Conservation (phyloP, 768 basidiomycete species). For the Hygrophorus pudorinus region DNA sequence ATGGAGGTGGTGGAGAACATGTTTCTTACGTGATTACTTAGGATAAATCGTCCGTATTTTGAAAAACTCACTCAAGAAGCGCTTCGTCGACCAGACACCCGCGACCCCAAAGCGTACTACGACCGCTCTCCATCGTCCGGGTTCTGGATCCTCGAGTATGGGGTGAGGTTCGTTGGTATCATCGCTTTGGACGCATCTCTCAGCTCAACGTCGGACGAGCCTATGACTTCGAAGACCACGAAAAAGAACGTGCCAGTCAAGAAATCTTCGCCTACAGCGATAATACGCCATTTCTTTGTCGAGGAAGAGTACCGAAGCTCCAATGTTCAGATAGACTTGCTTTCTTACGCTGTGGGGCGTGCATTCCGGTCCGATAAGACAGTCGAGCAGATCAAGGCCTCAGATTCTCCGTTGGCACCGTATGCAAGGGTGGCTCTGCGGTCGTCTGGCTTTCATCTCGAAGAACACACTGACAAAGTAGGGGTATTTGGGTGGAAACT, state of each 20-base stretch:
- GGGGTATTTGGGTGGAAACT: constrained; percentile 53
- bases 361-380: constrained; percentile 39
- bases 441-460: constrained; percentile 39
- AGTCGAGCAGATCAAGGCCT: constrained; percentile 36
- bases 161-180: constrained; percentile 49
- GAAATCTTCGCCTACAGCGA: constrained; percentile 33
- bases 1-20: background rate
- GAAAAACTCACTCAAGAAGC: constrained; percentile 43
- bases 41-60: constrained; percentile 63
- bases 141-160: constrained; percentile 60
- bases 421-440: constrained; percentile 39
- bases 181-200: constrained; percentile 59
- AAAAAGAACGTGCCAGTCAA: constrained; percentile 15
- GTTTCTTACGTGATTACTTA: constrained; percentile 14
- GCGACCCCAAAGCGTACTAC: constrained; percentile 45
- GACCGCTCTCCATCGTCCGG: constrained; percentile 51
- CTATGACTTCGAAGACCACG: constrained; percentile 12
- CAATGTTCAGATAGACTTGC: constrained; percentile 54
- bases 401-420: constrained; percentile 38
- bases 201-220: constrained; percentile 25
- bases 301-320: constrained; percentile 51
- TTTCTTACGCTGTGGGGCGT: constrained; percentile 45
- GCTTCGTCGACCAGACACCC: constrained; percentile 48
- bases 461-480: constrained; percentile 31
- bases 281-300: constrained; percentile 67